A percentile compares a stretch with the other conserved stretches of the same genome.
Evolutionary conservation across 2,329 filamentous ascomycete genomes (phyloP).

Genomic region (Xylaria sp.): DNA sequence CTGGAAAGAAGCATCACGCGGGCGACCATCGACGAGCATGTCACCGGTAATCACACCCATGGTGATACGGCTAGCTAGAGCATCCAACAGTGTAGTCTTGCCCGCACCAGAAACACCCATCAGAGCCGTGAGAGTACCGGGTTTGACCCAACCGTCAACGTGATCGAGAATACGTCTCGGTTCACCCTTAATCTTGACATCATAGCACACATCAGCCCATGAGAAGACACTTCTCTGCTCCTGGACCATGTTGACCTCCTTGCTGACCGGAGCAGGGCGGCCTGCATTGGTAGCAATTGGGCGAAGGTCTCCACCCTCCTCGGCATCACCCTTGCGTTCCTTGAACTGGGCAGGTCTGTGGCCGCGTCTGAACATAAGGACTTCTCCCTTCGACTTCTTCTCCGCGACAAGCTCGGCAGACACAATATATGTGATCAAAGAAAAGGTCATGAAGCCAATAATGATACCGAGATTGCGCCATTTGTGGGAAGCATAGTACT

Average conservation of each 20-base stretch:
- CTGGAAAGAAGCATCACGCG: slow-evolving; percentile 77
- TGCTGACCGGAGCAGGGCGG: slow-evolving; percentile 35
- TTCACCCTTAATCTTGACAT: slow-evolving; percentile 72
- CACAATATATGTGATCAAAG: slow-evolving; percentile 57
- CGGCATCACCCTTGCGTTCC: slow-evolving; percentile 58
- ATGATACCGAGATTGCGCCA: slow-evolving; percentile 71
- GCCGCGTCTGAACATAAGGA: slow-evolving; percentile 69
- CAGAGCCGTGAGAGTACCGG: slow-evolving; percentile 79
- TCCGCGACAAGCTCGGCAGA: slow-evolving; percentile 60
- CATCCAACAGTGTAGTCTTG: slow-evolving; percentile 86
- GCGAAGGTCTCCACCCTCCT: slow-evolving; percentile 46
- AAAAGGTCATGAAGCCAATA: slow-evolving; percentile 58
- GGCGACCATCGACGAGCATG: slow-evolving; percentile 62
- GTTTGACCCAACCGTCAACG: slow-evolving; percentile 90
- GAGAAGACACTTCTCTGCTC: slow-evolving; percentile 73
- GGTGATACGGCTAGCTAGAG: slow-evolving; percentile 76
- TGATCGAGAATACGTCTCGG: slow-evolving; percentile 72
- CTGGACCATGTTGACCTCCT: slow-evolving; percentile 40
- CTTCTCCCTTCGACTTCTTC: slow-evolving; percentile 69
- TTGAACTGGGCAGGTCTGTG: slow-evolving; percentile 53
- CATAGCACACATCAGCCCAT: slow-evolving; percentile 77
- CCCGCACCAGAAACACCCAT: slow-evolving; percentile 94
- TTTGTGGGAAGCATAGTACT: slow-evolving; percentile 53
- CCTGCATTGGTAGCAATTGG: slow-evolving; percentile 42
- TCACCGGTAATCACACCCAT: slow-evolving; percentile 86